These are phyloP conservation scores for Trichoderma gracile DNA, from an alignment of 2,329 filamentous ascomycete genomes.

Conservation along the genomic window DNA sequence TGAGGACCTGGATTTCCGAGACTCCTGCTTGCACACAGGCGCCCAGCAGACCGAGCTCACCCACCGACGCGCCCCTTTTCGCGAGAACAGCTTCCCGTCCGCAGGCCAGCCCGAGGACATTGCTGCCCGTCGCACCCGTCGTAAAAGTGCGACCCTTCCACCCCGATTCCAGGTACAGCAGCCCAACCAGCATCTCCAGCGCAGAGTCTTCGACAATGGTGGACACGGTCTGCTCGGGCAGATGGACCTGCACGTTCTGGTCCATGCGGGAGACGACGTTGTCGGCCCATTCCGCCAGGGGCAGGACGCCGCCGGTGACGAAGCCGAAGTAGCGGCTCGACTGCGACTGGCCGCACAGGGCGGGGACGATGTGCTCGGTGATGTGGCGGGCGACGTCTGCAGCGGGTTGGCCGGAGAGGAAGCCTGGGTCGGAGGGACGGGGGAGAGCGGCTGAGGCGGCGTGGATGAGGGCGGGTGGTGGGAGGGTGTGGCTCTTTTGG, in stretches of 20 bases:
- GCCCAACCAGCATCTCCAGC: slow-evolving; percentile 65
- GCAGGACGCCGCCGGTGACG: slow-evolving; percentile 78
- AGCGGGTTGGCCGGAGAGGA: slow-evolving; percentile 37
- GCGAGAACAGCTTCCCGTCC: slow-evolving; percentile 64
- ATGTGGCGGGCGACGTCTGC: slow-evolving; percentile 46
- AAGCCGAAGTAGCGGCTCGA: slow-evolving; percentile 81
- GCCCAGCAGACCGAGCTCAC: slow-evolving; percentile 67
- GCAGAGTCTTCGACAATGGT: slow-evolving; percentile 76
- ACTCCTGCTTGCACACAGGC: slow-evolving; percentile 67
- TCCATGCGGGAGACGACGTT: slow-evolving; percentile 79
- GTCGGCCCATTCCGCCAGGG: slow-evolving; percentile 78
- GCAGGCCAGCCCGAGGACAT: slow-evolving; percentile 73
- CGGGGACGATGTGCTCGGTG: slow-evolving; percentile 51
- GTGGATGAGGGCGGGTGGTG: slow-evolving; percentile 38
- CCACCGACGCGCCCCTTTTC: slow-evolving; percentile 50
- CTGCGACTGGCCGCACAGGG: slow-evolving; percentile 65
- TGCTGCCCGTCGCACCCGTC: slow-evolving; percentile 70
- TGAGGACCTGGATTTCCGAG: slow-evolving; percentile 71
- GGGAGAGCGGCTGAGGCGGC: slow-evolving; percentile 46
- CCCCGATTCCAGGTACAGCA: slow-evolving; percentile 59
- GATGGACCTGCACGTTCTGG: slow-evolving; percentile 81
- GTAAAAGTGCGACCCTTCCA: slow-evolving; percentile 59
- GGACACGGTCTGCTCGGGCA: slow-evolving; percentile 71
- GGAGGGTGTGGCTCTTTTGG: slow-evolving; percentile 38
- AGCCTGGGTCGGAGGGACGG: slow-evolving; percentile 32